These are phyloP conservation scores for Bonnemaisonia californica DNA, from an alignment of 31 red algal species.

Conservation along the genomic window DNA sequence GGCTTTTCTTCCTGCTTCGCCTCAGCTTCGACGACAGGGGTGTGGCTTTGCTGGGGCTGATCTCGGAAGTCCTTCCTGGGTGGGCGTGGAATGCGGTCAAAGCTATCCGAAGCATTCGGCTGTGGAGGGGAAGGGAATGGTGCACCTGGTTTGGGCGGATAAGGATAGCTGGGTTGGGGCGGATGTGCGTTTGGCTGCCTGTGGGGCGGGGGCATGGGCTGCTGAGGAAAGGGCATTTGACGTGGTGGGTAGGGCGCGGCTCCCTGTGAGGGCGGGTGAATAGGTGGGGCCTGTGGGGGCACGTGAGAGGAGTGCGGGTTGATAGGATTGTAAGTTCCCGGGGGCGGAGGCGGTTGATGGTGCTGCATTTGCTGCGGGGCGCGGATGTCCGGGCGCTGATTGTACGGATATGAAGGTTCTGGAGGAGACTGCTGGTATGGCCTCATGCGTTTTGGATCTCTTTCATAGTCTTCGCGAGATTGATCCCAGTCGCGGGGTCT, in stretches of 20 bases:
- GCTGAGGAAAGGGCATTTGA: neutral
- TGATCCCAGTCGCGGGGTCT: neutral
- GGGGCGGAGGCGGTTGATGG: neutral
- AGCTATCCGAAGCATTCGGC: neutral
- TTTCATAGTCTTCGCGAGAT: neutral
- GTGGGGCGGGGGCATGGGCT: neutral
- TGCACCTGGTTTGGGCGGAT: neutral
- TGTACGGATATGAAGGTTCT: neutral
- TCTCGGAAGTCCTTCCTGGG: constrained; percentile 24
- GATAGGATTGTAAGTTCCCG: neutral
- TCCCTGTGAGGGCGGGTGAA: neutral
- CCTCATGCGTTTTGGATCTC: neutral
- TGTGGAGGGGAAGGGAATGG: neutral
- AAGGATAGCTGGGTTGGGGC: neutral
- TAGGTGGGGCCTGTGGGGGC: neutral
- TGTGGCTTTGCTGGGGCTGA: neutral
- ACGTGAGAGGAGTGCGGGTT: neutral
- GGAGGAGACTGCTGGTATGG: neutral
- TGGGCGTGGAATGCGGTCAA: constrained; percentile 21
- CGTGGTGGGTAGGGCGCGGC: neutral
- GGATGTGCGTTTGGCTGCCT: neutral
- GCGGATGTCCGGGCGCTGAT: neutral
- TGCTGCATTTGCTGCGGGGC: neutral
- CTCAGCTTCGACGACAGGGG: neutral
- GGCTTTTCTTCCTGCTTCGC: neutral